Base-by-base conservation (phyloP, 257 asterid species). In the Salvia rosmarinus region DNA sequence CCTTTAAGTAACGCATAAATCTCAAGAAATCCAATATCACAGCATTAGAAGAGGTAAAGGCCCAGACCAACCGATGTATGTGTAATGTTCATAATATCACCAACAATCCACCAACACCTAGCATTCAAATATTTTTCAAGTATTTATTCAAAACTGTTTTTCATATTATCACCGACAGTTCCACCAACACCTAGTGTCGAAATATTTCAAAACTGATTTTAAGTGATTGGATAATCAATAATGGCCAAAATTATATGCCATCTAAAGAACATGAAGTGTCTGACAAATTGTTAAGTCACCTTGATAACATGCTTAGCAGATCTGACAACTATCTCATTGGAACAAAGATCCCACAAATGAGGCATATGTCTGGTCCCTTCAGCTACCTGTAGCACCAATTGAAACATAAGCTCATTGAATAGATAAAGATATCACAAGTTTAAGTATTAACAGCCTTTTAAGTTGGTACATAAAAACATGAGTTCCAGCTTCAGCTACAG, bases 291-390 rank as follows among this genome's bases (percentile, higher is more conserved):
- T 39, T 6, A 49, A 49, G 71, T 85, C 84, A 92, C 98, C 97
- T 87, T 92, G 79, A 90, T 68, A 37, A 90, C 82, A 76, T 90
- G 98, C 85, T 92, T 92, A 25, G 96, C 97, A 69, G 95, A 90
- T 84, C 98, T 85, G 73, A 88, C 91, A 69, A 87, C 83, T 50
- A 92, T 89, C 83, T 92, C 98, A 74, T 76, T 90, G 81, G 86
- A 84, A 77, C 96, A 88, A 68, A 92, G 90, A 71, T 90, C 96
- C 98, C 96, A 87, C 46, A 92, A 75, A 79, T 92, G 97, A 72
- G 97, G 96, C 88, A 92, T 84, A 61, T 86, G 86, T 68, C 79
- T 82, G 69, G 90, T 87, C 73, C 91, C 96, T 82, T 88, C 95
- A 65, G 96, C 94, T 74, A 90, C 90, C 98, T 92, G 87, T 65